Conservation (phyloP, 2,329 filamentous ascomycete genomes). For the Alternaria incomplexa region DNA sequence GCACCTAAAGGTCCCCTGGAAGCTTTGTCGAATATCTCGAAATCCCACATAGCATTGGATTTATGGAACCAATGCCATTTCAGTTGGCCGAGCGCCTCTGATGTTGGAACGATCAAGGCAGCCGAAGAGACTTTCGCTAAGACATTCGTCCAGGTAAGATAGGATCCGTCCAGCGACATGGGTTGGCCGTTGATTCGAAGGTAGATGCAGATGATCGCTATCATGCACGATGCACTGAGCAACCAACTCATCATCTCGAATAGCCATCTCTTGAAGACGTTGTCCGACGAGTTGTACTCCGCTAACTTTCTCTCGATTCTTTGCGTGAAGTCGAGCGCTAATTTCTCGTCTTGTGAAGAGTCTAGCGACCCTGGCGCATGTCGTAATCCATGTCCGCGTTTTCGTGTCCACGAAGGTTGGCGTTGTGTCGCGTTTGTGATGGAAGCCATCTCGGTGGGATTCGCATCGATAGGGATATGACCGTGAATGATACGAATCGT, state of each 20-base stretch:
- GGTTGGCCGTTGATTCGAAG: neutral
- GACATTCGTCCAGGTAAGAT: too few species aligned
- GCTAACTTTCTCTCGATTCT: neutral
- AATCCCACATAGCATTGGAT: conserved; percentile 33
- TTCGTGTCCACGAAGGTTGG: too few species aligned
- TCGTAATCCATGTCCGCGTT: neutral
- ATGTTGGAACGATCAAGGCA: conserved; percentile 24
- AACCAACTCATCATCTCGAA: neutral
- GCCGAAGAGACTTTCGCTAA: too few species aligned
- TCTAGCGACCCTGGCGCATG: neutral
- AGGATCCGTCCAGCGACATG: too few species aligned
- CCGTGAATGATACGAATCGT: too few species aligned
- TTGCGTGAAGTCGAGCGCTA: neutral
- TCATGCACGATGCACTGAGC: neutral
- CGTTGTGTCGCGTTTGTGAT: too few species aligned
- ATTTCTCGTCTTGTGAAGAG: neutral
- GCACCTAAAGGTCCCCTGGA: conserved; percentile 21
- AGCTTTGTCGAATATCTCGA: conserved; percentile 41
- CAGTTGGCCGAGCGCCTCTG: conserved; percentile 34
- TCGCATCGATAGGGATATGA: too few species aligned
- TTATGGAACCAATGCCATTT: conserved; percentile 36
- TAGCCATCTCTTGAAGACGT: neutral
- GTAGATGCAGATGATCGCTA: neutral
- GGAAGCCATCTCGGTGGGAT: too few species aligned
- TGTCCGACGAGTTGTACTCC: neutral